Evolutionary conservation across 2,329 filamentous ascomycete species (phyloP).

Genomic region (Dryadomyces quercivorus): DNA sequence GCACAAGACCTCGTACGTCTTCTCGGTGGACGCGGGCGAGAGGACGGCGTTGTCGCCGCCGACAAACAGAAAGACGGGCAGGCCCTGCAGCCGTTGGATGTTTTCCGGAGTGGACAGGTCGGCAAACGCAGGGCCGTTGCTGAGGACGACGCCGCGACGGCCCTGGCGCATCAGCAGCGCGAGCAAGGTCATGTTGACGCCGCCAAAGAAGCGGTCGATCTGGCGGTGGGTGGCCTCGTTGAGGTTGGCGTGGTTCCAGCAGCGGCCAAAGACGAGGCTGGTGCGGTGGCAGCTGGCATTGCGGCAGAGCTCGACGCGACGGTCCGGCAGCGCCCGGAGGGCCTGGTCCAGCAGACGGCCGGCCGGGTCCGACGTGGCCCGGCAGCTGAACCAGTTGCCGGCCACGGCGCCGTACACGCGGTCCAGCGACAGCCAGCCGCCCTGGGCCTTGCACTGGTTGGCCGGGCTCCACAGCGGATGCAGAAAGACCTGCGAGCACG

Average conservation of each 20-base stretch:
- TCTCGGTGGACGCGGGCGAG: constrained; percentile 38
- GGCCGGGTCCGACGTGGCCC: constrained; percentile 28
- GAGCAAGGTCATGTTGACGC: constrained; percentile 47
- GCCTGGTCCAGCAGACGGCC: constrained; percentile 34
- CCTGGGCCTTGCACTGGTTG: constrained; percentile 44
- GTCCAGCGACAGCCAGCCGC: constrained; percentile 35
- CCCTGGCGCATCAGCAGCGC: constrained; percentile 46
- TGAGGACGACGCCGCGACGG: constrained; percentile 34
- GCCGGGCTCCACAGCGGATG: constrained; percentile 44
- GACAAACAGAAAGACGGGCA: constrained; percentile 44
- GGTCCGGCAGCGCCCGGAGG: constrained; percentile 44
- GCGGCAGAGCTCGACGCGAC: constrained; percentile 44
- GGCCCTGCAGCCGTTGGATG: constrained; percentile 32
- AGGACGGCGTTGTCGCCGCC: constrained; percentile 46
- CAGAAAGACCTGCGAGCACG: constrained; percentile 50
- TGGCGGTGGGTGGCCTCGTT: constrained; percentile 53
- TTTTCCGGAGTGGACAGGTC: constrained; percentile 37
- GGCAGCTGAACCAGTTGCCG: constrained; percentile 43
- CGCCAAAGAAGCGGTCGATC: constrained; percentile 49
- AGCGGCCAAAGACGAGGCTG: constrained; percentile 47
- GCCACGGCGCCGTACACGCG: constrained; percentile 32
- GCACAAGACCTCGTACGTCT: constrained; percentile 39
- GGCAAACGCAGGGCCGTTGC: constrained; percentile 34
- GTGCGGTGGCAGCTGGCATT: constrained; percentile 49
- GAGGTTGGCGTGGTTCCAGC: constrained; percentile 53